Evolutionary conservation across 345 rosid species (phyloP), one percentile per base, ranked within the genome.

Genomic region (Populus euphratica): DNA sequence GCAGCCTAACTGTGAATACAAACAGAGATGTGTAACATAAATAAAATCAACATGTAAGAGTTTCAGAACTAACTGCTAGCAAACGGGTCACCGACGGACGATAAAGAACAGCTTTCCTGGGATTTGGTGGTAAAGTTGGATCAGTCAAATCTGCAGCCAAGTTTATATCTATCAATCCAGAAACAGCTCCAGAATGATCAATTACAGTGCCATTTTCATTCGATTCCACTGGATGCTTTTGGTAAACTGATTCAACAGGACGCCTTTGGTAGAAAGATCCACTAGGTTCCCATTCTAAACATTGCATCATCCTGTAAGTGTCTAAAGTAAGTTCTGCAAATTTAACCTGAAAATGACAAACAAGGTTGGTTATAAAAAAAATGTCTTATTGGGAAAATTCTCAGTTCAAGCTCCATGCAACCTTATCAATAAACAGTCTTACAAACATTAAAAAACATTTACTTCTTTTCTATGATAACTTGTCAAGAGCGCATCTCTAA

Each of bases 231-330:
- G 71, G 71, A 69, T 36, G 67, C 50, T 50, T 83, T 79, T 23
- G 76, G 63, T 50, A 39, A 63, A 38, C 20, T 9, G 79, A 64
- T 75, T 78, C 79, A 23, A 33, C 76, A 29, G 89, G 86, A 11
- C 70, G 85, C 76, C 92, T 96, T 35, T 85, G 88, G 84, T 83
- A 89, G 82, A 88, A 87, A 71, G 94, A 86, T 80, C 94, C 97
- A 79, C 92, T 87, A 5, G 95, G 97, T 74, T 96, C 98, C 98
- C 98, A 96, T 81, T 94, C 99, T 86, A 96, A 81, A 85, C 94
- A 93, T 73, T 96, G 99, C 89, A 96, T 80, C 98, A 92, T 96
- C 77, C 99, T 88, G 77, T 88, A 88, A 27, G 91, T 83, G 83
- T 96, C 99, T 86, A 96, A 79, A 38, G 97, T 94, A 82, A 93